phyloP scores from a whole-genome alignment of 495 filamentous ascomycete species.

The Penicillium angulare region DNA sequence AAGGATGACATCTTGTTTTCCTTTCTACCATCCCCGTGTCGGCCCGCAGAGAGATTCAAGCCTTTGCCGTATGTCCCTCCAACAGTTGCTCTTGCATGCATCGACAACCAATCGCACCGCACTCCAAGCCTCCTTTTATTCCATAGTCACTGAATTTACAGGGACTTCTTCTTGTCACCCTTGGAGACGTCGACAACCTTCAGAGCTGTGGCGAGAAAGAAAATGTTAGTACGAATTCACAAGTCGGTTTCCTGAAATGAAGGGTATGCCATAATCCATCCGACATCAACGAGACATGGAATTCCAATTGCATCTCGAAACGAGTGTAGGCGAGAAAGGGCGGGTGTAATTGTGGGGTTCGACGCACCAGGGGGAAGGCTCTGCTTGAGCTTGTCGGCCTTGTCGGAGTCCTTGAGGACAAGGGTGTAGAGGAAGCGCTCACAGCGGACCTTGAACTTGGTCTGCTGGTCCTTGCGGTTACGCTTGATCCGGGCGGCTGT shows the following conservation, averaged over 20 bases:
- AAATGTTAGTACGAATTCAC: constrained; percentile 25
- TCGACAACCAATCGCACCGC: constrained; percentile 30
- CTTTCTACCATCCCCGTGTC: constrained; percentile 29
- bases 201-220: constrained; percentile 51
- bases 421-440: constrained; percentile 92
- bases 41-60: constrained; percentile 36
- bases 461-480: constrained; percentile 78
- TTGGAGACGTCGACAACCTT: constrained; percentile 75
- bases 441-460: constrained; percentile 99
- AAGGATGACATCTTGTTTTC: constrained; percentile 18
- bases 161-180: constrained; percentile 66
- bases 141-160: constrained; percentile 37
- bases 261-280: too few species aligned
- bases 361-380: constrained; percentile 88
- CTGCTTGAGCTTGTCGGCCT: constrained; percentile 99
- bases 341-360: constrained; percentile 6
- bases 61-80: constrained; percentile 23
- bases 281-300: too few species aligned
- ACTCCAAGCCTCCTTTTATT: constrained; percentile 33
- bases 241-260: not conserved
- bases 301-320: too few species aligned
- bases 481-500: constrained; percentile 96
- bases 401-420: constrained; percentile 94
- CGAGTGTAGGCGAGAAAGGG: too few species aligned
- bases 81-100: constrained; percentile 36